A percentile compares a stretch with the other conserved stretches of the same genome.
These are phyloP conservation scores for Eucalyptus virginea DNA, from an alignment of 345 rosid species.

Conservation along the genomic window DNA sequence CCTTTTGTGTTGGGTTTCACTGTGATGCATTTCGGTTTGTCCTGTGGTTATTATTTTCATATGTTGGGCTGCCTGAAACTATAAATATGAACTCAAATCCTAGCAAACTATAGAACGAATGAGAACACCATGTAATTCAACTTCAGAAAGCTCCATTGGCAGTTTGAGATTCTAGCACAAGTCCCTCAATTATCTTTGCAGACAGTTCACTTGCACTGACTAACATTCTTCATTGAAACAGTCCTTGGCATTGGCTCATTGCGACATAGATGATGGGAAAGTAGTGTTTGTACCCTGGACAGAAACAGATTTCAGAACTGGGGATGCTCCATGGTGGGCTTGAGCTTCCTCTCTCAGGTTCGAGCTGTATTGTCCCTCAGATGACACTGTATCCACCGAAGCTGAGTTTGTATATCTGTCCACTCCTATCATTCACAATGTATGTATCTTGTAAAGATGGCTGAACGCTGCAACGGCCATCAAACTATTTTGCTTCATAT, in stretches of 20 bases:
- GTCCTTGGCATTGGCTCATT: slow-evolving; percentile 93
- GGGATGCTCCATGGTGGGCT: slow-evolving; percentile 94
- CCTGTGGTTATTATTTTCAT: background rate
- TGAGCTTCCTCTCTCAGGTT: slow-evolving; percentile 4
- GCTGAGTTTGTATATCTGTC: background rate
- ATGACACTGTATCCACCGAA: background rate
- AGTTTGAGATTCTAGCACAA: background rate
- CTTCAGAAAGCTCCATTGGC: background rate
- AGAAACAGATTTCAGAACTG: slow-evolving; percentile 97
- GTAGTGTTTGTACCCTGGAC: slow-evolving; percentile 85
- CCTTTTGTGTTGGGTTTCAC: background rate
- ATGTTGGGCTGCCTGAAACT: background rate
- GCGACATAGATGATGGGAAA: slow-evolving; percentile 69
- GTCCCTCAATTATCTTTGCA: background rate
- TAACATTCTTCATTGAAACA: background rate
- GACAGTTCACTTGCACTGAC: background rate
- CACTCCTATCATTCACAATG: background rate
- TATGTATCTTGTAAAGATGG: background rate
- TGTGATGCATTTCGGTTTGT: background rate
- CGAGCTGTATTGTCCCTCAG: background rate
- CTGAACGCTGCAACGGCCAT: background rate
- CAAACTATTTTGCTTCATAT: background rate
- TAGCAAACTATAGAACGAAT: background rate
- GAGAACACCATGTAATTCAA: background rate
- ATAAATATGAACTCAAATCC: background rate